Percentiles rank a stretch among this genome's conserved stretches.
Evolutionary conservation across 2,329 filamentous ascomycete species (phyloP).

Genomic region (Raffaelea deltoideospora): DNA sequence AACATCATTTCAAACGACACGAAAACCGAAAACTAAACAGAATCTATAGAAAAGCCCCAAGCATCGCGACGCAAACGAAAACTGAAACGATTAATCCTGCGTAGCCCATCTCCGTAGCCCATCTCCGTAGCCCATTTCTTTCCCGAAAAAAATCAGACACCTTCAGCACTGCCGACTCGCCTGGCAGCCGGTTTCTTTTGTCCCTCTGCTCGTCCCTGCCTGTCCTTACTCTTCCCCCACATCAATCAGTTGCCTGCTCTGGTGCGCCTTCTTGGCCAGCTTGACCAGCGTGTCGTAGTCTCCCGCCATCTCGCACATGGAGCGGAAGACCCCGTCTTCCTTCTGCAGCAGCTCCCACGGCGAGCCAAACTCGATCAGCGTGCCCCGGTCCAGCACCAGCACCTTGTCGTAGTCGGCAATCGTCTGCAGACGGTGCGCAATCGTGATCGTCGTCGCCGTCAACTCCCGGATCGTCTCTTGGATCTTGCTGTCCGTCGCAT

Average conservation of each 20-base stretch:
- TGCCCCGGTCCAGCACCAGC: slow-evolving; percentile 78
- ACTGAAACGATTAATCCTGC: too few relatives aligned
- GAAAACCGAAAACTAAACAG: too few relatives aligned
- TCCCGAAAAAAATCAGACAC: too few relatives aligned
- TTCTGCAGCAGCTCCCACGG: slow-evolving; percentile 68
- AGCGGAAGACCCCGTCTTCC: slow-evolving; percentile 45
- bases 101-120: too few relatives aligned
- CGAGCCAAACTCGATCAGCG: slow-evolving; percentile 79
- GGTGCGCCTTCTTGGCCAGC: slow-evolving; percentile 38
- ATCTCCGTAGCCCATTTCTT: too few relatives aligned
- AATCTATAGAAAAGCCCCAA: too few relatives aligned
- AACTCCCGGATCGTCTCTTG: slow-evolving; percentile 93
- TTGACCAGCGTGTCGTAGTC: slow-evolving; percentile 35
- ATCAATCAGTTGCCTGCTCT: slow-evolving; percentile 13
- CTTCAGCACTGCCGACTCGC: too few relatives aligned
- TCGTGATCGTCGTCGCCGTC: slow-evolving; percentile 86
- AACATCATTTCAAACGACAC: too few relatives aligned
- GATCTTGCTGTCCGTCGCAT: slow-evolving; percentile 88
- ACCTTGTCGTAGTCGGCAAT: slow-evolving; percentile 99
- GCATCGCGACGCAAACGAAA: too few relatives aligned
- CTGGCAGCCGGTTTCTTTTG: too few relatives aligned
- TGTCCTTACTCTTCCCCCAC: neutral
- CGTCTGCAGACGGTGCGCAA: slow-evolving; percentile 87
- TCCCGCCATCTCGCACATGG: slow-evolving; percentile 52
- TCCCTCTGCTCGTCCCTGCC: too few relatives aligned